Base-by-base conservation (phyloP, 2,329 filamentous ascomycete genomes). In the Mollisiaceae sp. region DNA sequence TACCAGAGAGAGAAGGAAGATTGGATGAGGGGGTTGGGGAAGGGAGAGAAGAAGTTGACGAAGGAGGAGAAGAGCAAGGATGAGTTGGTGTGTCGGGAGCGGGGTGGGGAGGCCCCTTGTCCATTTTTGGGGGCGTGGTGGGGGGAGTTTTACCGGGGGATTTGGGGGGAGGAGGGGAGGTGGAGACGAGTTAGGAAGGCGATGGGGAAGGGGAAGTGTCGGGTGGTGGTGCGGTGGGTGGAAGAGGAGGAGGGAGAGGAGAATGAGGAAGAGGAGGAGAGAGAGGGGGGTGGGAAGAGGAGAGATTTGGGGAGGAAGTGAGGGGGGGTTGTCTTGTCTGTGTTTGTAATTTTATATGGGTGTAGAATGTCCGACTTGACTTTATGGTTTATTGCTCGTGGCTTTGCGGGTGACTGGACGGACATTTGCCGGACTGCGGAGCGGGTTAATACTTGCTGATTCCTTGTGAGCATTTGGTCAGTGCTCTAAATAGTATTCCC, bases 141-240 rank as follows among this genome's bases (percentile, higher is more conserved):
- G 73, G 55, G 55, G 9, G 20, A 4, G 9, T 71, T 71, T 36
- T 70, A 63, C 38, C 6, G 60, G 18, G 54, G 22, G 0, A 52
- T 70, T 14, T 67, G 64, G 14, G 55, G 50, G 9, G 72, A 74
- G 63, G 60, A 62, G 9, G 55, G 22, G 4, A 39, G 47, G 4
- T 74, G 73, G 73, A 50, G 62, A 38, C 60, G 62, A 9, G 61
- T 74, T 8, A 67, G 60, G 56, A 39, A 60, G 8, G 59, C 67
- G 2, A 75, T 75, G 73, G 62, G 59, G 0, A 59, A 65, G n/a
- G 72, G 72, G 0, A 70, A 66, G 22, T 73, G 70, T 32, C 32
- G 72, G 11, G 64, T 74, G 59, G 66, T 74, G 1, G 5, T 71
- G 3, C 55, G 66, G n/a, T 73, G 71, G 71, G 47, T 43, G 39